These are phyloP conservation scores for Chrysoporthe cubensis DNA, from an alignment of 2,329 filamentous ascomycete genomes.

Conservation along the genomic window DNA sequence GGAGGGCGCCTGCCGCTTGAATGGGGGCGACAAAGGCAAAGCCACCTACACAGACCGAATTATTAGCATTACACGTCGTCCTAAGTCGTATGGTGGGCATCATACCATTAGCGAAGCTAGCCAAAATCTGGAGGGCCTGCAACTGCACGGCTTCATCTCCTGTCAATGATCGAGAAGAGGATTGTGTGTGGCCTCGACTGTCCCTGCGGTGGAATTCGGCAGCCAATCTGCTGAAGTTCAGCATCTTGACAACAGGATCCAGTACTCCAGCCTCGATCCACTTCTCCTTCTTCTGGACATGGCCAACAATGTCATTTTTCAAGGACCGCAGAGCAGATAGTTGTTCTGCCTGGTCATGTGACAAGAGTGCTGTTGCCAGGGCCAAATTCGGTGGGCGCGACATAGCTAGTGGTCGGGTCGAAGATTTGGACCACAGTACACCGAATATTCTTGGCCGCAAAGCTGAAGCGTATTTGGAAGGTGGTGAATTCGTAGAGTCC, in stretches of 20 bases:
- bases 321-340: slow-evolving; percentile 68
- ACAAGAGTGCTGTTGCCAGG: slow-evolving; percentile 59
- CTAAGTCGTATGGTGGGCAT: slow-evolving; percentile 4
- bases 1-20: slow-evolving; percentile 68
- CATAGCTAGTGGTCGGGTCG: slow-evolving; percentile 46
- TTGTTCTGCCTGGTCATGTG: slow-evolving; percentile 55
- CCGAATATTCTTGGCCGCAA: not conserved
- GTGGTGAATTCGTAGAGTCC: not conserved
- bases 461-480: not conserved
- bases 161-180: slow-evolving; percentile 46
- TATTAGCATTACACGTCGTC: slow-evolving; percentile 9
- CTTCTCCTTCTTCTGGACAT: slow-evolving; percentile 82
- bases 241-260: slow-evolving; percentile 56
- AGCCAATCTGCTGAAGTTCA: slow-evolving; percentile 42
- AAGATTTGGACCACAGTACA: not conserved
- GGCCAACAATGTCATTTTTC: slow-evolving; percentile 89
- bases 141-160: slow-evolving; percentile 71
- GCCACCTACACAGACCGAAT: slow-evolving; percentile 61
- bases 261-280: slow-evolving; percentile 75
- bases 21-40: slow-evolving; percentile 78
- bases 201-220: slow-evolving; percentile 47
- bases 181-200: slow-evolving; percentile 36
- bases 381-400: slow-evolving; percentile 56
- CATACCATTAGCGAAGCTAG: slow-evolving; percentile 82
- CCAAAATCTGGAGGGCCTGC: slow-evolving; percentile 82